These are phyloP conservation scores for Blastobotrys attinorum DNA, from an alignment of 805 yeast genomes.

Conservation along the genomic window DNA sequence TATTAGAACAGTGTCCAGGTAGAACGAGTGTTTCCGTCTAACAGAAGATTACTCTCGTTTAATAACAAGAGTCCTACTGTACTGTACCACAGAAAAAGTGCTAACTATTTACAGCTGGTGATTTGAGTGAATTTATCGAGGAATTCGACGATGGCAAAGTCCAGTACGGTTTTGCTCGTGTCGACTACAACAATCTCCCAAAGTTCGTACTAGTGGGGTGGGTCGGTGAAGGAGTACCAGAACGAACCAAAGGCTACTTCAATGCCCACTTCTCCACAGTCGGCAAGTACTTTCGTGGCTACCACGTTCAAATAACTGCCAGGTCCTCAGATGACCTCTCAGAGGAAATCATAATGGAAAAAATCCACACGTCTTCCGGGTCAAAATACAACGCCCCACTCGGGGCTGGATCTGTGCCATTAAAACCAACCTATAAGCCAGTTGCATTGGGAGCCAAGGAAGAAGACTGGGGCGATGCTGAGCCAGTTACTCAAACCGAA, in stretches of 20 bases:
- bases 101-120: too few relatives aligned
- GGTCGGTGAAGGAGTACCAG: conserved; percentile 90
- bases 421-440: conserved; percentile 31
- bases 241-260: conserved; percentile 35
- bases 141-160: conserved; percentile 81
- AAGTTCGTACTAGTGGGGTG: conserved; percentile 84
- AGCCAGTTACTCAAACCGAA: conserved; percentile 25
- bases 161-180: conserved; percentile 84
- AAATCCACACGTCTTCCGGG: conserved; percentile 88
- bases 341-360: conserved; percentile 61
- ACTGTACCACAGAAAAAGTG: too few relatives aligned
- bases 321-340: conserved; percentile 87
- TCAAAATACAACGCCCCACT: conserved; percentile 70
- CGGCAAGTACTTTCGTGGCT: conserved; percentile 45
- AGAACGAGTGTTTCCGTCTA: neutral
- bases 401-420: conserved; percentile 20
- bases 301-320: conserved; percentile 96
- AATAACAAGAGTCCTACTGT: too few relatives aligned
- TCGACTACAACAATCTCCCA: conserved; percentile 82
- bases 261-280: conserved; percentile 35
- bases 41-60: too few relatives aligned
- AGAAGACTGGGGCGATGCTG: conserved; percentile 70
- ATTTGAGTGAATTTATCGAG: conserved; percentile 67
- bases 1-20: neutral
- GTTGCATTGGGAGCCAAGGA: conserved; percentile 33